Evolutionary conservation across 441 rosid species (phyloP).

Genomic region (Rhodomyrtus psidioides): DNA sequence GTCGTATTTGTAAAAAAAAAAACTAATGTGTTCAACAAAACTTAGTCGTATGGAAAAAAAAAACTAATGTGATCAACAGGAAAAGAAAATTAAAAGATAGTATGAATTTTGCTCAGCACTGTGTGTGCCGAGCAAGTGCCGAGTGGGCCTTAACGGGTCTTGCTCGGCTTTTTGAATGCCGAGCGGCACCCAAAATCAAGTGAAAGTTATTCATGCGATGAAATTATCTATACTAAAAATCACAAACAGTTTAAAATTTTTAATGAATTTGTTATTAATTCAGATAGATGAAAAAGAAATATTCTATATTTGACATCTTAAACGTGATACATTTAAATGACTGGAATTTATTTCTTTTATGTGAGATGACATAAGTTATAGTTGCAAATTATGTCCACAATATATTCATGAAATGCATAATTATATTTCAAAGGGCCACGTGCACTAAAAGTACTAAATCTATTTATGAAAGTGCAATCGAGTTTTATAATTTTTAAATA

Average conservation of each 20-base stretch:
- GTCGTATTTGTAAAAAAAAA: no score
- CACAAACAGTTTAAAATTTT: fast-evolving
- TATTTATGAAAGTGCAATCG: not conserved
- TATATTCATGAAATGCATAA: not conserved
- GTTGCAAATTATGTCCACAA: not conserved
- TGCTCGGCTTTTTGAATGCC: no score
- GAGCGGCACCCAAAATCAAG: no score
- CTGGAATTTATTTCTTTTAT: not conserved
- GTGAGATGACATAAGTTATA: not conserved
- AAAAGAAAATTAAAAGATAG: no score
- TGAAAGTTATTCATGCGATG: not conserved
- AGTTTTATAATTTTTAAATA: not conserved
- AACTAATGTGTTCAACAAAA: no score
- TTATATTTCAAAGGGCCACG: not conserved
- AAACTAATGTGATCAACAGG: no score
- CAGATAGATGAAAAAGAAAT: not conserved
- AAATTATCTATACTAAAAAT: not conserved
- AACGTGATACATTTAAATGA: not conserved
- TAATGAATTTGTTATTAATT: not conserved
- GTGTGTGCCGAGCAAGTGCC: no score
- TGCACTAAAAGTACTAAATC: not conserved
- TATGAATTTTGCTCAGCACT: no score
- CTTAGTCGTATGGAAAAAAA: no score
- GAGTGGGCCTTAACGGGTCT: no score
- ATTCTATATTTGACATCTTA: no score